Percentiles rank a stretch among this genome's conserved stretches.
Evolutionary conservation across 352 stramenopile species (phyloP).

Genomic region (Globisporangium paroecandrum): DNA sequence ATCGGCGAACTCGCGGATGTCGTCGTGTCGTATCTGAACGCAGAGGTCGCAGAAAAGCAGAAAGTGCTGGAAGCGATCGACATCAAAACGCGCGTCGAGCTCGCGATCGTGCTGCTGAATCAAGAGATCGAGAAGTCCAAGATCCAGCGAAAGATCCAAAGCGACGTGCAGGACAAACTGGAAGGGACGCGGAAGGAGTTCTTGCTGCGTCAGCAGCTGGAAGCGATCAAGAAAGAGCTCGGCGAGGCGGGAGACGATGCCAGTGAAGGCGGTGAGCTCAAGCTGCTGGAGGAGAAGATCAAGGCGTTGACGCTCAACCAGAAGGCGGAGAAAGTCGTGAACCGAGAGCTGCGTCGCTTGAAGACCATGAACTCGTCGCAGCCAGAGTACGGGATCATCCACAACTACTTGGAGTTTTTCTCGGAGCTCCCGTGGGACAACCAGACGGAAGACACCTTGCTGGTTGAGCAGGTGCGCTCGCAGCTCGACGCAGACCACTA

Average conservation of each 20-base stretch:
- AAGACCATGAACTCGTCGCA: conserved; percentile 76
- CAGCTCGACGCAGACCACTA: conserved; percentile 81
- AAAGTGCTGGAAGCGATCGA: conserved; percentile 51
- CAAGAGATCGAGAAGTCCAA: conserved; percentile 60
- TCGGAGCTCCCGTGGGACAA: conserved; percentile 64
- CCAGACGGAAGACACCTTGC: conserved; percentile 50
- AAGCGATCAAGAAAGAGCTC: conserved; percentile 99
- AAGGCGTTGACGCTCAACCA: conserved; percentile 43
- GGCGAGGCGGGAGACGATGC: conserved; percentile 59
- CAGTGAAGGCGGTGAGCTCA: conserved; percentile 41
- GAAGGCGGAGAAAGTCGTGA: conserved; percentile 56
- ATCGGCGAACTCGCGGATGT: conserved; percentile 63
- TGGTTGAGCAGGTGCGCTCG: conserved; percentile 50
- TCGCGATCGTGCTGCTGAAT: conserved; percentile 45
- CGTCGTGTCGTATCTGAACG: conserved; percentile 65
- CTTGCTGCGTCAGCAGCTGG: conserved; percentile 97
- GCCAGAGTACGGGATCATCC: conserved; percentile 74
- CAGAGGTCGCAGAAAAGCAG: conserved; percentile 53
- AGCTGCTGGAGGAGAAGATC: conserved; percentile 57
- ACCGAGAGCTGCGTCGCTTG: conserved; percentile 60
- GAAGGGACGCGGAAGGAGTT: conserved; percentile 87
- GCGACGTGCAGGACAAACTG: conserved; percentile 64
- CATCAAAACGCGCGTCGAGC: conserved; percentile 36
- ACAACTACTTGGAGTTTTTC: conserved; percentile 84
- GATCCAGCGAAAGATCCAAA: conserved; percentile 71